Evolutionary conservation across 164 flowering plant genomes (phyloP), one percentile per base, ranked within the genome.

Genomic region (Kalanchoe fedtschenkoi): DNA sequence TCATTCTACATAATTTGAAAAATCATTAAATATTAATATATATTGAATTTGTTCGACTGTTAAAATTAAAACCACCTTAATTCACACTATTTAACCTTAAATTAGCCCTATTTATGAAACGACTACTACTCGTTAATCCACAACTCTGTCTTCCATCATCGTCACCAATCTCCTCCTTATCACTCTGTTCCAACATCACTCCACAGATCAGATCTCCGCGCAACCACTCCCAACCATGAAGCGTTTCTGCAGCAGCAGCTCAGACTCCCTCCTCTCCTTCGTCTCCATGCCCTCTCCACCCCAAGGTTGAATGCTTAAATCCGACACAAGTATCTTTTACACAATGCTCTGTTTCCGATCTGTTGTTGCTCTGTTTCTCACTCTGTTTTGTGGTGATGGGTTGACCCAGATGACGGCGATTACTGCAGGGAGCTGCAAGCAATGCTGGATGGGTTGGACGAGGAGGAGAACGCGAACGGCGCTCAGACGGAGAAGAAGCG

Each of bases 401-500:
- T 4, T 24, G 32, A 10, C 26, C 13, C 33, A 51, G 56, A 51
- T 51, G 56, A 51, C n/a, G 56, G 26, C 26, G 33, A 4, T 11
- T 13, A 24, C 26, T 51, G 21, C 16, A 2, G 56, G 19, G 30
- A 47, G 1, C 9, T 26, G 11, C 33, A 26, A 51, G 32, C 33
- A 51, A 51, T 51, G 56, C 1, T 51, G 11, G 30, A 51, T 17
- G 15, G 56, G 32, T 51, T 51, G 14, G 56, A 51, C 26, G 56
- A 13, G 2, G 32, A 51, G 70, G 70, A 9, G 73, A 75, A 51
- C 13, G 56, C 16, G 77, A 73, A 16, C 32, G 56, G 26, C 79
- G 75, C 14, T 53, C 72, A 38, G 78, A 80, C 35, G 83, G 81
- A n/a, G 72, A 88, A 84, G 77, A 88, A 88, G 77, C 77, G 82